Evolutionary conservation across 805 yeast genomes (phyloP), one percentile per base, ranked within the genome.

Genomic region (Candida namnaoensis): DNA sequence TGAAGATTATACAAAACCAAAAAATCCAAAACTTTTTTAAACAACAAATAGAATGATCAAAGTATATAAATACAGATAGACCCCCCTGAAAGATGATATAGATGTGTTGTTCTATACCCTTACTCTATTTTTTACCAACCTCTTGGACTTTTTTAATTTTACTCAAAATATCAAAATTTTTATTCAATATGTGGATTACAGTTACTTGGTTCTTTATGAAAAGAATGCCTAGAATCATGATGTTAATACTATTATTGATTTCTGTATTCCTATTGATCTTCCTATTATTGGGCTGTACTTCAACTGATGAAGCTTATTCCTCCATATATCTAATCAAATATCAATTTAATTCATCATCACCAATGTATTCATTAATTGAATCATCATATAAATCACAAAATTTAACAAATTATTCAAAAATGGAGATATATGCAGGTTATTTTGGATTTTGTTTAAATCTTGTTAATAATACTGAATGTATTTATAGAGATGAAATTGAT

Each of bases 241-340:
- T 68, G 35, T 46, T 72, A 9, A 30, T 69, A 0, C 48, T 74
- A 4, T 63, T 75, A 32, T 59, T 79, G 45, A 69, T 78, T 15
- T 53, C 74, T 1, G 61, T 71, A 3, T 70, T 78, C 44, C 56
- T 82, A 6, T 56, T 80, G 15, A 65, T 76, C 1, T 80, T 78
- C 54, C 58, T 80, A 6, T 58, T 80, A 11, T 52, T 78, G 6
- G 83, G 88, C 3, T 77, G 83, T 41, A 66, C 72, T 19, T 62
- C 62, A 15, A 42, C 64, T 0, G 45, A 61, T 5, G 36, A 60
- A 0, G 57, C 69, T 0, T 78, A 74, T 50, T 67, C 77, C 3
- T 64, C 73, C 1, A 70, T 74, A 0, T 80, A 67, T 45, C 51
- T 80, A 39, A 65, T 74, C n/a, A 64, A 68, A 38, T 69, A 72